Evolutionary conservation across 768 basidiomycete species (phyloP).

Genomic region (Multifurca ochricompacta): DNA sequence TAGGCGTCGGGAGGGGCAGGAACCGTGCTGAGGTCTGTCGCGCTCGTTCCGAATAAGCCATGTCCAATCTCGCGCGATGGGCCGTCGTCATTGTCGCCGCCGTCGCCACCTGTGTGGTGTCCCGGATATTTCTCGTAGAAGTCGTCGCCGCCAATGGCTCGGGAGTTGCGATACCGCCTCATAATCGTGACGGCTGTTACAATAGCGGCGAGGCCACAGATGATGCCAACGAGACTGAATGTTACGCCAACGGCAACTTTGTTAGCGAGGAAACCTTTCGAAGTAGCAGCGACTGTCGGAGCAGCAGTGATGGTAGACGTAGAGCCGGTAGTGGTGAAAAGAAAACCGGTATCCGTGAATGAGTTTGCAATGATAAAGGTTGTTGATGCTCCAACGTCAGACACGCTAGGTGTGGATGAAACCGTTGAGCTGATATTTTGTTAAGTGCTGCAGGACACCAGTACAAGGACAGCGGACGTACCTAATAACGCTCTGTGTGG

Average conservation of each 20-base stretch:
- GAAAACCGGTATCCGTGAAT: neutral
- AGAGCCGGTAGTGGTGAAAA: neutral
- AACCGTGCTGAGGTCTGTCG: neutral
- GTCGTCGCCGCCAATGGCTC: neutral
- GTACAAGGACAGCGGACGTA: neutral
- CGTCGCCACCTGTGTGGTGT: neutral
- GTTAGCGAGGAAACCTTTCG: conserved; percentile 15
- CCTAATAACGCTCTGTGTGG: neutral
- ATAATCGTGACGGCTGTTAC: neutral
- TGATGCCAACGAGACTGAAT: conserved; percentile 22
- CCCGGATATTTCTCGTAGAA: conserved; percentile 15
- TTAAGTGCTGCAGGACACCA: neutral
- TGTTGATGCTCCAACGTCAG: neutral
- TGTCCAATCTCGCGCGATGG: conserved; percentile 8
- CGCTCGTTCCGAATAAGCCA: neutral
- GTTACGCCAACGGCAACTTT: conserved; percentile 21
- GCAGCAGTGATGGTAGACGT: neutral
- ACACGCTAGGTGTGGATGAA: neutral
- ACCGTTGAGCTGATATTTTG: neutral
- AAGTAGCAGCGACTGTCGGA: neutral
- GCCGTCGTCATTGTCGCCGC: neutral
- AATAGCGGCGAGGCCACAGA: conserved; percentile 9
- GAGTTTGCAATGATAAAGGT: neutral
- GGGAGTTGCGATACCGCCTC: neutral
- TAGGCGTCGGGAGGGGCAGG: conserved; percentile 11